phyloP scores from a whole-genome alignment of 345 rosid genomes.

The Hypericum androsaemum region DNA sequence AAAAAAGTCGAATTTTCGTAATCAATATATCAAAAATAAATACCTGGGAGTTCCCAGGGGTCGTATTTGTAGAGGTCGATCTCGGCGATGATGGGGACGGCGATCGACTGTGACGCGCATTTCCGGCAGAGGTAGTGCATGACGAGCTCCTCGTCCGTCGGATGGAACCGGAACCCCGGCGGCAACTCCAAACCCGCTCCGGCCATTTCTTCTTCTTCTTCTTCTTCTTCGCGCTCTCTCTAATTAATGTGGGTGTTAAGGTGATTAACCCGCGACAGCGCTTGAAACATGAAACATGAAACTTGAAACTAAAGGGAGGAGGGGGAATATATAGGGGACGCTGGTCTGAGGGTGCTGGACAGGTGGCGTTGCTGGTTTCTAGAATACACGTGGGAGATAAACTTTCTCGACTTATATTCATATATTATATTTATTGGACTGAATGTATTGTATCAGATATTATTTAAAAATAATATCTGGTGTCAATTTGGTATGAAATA shows the following conservation, averaged over 20 bases:
- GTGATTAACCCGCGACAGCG: constrained; percentile 19
- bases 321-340: constrained; percentile 38
- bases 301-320: constrained; percentile 35
- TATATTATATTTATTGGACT: too few relatives aligned
- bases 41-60: constrained; percentile 96
- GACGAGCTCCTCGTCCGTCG: constrained; percentile 96
- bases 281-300: constrained; percentile 64
- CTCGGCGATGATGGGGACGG: constrained; percentile 71
- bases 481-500: too few relatives aligned
- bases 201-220: constrained; percentile 23
- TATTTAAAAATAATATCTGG: too few relatives aligned
- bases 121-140: constrained; percentile 75
- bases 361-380: constrained; percentile 35
- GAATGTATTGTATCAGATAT: too few relatives aligned
- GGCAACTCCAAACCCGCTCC: constrained; percentile 48
- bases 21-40: neutral
- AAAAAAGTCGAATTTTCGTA: neutral
- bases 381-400: constrained; percentile 37
- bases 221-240: constrained; percentile 1
- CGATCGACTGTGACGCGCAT: constrained; percentile 62
- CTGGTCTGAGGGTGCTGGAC: constrained; percentile 3
- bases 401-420: constrained; percentile 3
- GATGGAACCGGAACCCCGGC: constrained; percentile 91
- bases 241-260: neutral
- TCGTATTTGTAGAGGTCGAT: constrained; percentile 70